Evolutionary conservation across 1,284 basidiomycete species (phyloP).

Genomic region (Irpex sp.): DNA sequence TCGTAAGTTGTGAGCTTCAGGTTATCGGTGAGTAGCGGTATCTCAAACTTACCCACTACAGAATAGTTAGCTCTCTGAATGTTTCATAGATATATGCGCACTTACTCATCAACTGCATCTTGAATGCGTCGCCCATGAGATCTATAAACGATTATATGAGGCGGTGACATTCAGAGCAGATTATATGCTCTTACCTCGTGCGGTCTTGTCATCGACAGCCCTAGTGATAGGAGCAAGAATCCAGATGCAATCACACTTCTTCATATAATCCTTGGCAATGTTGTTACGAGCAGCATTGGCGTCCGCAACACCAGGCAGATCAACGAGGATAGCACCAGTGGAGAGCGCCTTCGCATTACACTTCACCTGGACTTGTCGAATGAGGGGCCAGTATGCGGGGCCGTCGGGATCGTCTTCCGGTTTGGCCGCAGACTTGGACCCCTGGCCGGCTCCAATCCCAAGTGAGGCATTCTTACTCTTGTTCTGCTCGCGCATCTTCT

Average conservation of each 20-base stretch:
- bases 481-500: constrained; percentile 17
- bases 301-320: constrained; percentile 61
- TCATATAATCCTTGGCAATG: constrained; percentile 60
- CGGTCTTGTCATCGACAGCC: constrained; percentile 57
- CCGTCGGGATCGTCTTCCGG: constrained; percentile 31
- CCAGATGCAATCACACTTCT: constrained; percentile 55
- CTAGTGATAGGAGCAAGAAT: constrained; percentile 52
- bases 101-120: not conserved
- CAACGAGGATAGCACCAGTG: constrained; percentile 55
- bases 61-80: not conserved
- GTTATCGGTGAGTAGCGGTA: not conserved
- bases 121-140: not conserved
- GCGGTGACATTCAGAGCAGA: not conserved
- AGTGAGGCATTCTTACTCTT: constrained; percentile 17
- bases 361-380: constrained; percentile 57
- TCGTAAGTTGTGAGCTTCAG: not conserved
- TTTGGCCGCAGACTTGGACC: constrained; percentile 16
- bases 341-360: constrained; percentile 47
- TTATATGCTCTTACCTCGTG: constrained; percentile 38
- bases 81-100: not conserved
- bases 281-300: constrained; percentile 54
- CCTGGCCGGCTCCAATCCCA: constrained; percentile 20
- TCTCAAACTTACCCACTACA: not conserved
- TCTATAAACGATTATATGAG: not conserved
- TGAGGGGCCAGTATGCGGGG: constrained; percentile 59